Conservation (phyloP, 345 rosid genomes). For the Lepidium didymum region DNA sequence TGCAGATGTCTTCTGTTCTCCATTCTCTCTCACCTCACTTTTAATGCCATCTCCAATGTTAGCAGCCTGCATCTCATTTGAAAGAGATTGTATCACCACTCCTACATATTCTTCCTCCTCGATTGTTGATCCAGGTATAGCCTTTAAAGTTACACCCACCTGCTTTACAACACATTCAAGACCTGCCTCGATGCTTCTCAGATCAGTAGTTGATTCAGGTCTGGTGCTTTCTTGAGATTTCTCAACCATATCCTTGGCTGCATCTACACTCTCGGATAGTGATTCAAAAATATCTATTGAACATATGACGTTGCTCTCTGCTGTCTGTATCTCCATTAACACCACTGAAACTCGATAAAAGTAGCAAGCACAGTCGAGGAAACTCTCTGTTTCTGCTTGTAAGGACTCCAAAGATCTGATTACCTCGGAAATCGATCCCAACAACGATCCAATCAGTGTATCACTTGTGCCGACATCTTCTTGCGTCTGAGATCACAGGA, state of each 20-base stretch:
- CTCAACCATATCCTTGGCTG: conserved; percentile 41
- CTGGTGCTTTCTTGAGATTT: conserved; percentile 19
- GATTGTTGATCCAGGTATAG: conserved; percentile 53
- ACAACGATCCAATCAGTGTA: conserved; percentile 33
- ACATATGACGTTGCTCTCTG: conserved; percentile 31
- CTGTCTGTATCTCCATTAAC: conserved; percentile 63
- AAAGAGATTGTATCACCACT: conserved; percentile 48
- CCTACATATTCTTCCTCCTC: conserved; percentile 45
- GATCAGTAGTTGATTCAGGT: conserved; percentile 33
- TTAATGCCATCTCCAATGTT: conserved; percentile 25
- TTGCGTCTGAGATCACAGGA: conserved; percentile 32
- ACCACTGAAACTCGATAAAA: conserved; percentile 53
- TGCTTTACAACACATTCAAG: conserved; percentile 41
- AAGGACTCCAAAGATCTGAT: conserved; percentile 33
- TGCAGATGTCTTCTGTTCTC: conserved; percentile 1
- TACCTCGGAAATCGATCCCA: conserved; percentile 48
- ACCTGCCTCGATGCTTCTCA: conserved; percentile 34
- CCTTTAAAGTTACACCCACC: conserved; percentile 54
- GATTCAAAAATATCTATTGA: conserved; percentile 44
- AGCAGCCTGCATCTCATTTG: conserved; percentile 63
- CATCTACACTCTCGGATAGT: conserved; percentile 37
- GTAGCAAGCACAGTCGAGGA: conserved; percentile 52
- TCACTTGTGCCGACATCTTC: conserved; percentile 22
- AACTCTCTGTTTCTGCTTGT: conserved; percentile 36
- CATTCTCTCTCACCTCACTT: conserved; percentile 18